These are phyloP conservation scores for Ogataea henricii DNA, from an alignment of 805 yeast genomes.

Conservation along the genomic window DNA sequence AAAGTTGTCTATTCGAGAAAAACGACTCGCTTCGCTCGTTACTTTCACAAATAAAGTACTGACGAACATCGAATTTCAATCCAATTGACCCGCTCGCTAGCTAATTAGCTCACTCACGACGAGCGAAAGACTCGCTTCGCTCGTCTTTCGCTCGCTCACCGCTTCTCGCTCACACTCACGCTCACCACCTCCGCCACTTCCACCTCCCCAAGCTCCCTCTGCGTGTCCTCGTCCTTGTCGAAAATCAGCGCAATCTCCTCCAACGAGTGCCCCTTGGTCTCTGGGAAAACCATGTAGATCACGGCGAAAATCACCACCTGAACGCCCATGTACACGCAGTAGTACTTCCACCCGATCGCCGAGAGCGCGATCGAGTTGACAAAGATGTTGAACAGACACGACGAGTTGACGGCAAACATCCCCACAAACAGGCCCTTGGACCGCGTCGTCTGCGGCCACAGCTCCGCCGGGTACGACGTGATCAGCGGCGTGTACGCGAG, in stretches of 20 bases:
- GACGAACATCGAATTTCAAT: no score
- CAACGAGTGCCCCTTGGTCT: conserved; percentile 1
- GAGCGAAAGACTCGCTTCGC: no score
- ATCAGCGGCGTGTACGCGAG: conserved; percentile 49
- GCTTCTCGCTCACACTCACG: background rate
- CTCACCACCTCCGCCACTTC: background rate
- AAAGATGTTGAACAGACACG: conserved; percentile 36
- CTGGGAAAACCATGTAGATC: background rate
- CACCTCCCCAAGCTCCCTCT: background rate
- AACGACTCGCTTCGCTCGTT: background rate
- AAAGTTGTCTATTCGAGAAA: no score
- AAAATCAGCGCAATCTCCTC: conserved; percentile 3
- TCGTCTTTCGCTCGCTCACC: no score
- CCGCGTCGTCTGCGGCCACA: conserved; percentile 31
- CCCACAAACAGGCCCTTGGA: conserved; percentile 22
- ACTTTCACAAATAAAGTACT: no score
- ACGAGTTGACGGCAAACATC: conserved; percentile 17
- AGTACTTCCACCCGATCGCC: conserved; percentile 38
- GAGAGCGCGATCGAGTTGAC: conserved; percentile 40
- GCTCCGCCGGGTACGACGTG: conserved; percentile 48
- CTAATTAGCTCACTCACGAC: no score
- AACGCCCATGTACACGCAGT: conserved; percentile 37
- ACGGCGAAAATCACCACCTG: conserved; percentile 18
- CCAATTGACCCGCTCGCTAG: no score
- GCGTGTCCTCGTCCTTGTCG: background rate